Percentiles rank a stretch among this genome's conserved stretches.
These are phyloP conservation scores for Penicillium ochrochloron DNA, from an alignment of 495 filamentous ascomycete species.

Conservation along the genomic window DNA sequence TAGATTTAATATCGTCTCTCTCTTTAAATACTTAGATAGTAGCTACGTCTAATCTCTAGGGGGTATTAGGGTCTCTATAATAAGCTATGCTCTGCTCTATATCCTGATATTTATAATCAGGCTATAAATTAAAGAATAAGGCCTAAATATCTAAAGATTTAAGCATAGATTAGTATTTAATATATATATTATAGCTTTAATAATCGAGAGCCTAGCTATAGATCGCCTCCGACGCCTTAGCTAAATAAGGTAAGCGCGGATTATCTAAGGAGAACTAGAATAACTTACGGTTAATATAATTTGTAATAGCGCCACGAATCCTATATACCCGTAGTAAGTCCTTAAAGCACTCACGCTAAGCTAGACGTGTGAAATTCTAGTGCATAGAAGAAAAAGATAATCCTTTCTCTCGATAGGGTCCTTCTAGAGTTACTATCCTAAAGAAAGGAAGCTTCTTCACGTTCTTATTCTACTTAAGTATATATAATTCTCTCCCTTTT, in stretches of 20 bases:
- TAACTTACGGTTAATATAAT: not conserved
- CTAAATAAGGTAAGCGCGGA: slow-evolving; percentile 13
- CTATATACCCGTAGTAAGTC: slow-evolving; percentile 19
- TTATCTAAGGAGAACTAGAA: not conserved
- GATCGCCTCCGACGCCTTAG: slow-evolving; percentile 24
- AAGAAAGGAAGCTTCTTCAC: not conserved
- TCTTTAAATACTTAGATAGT: not conserved
- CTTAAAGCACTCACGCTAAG: slow-evolving; percentile 16
- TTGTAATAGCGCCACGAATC: slow-evolving; percentile 18
- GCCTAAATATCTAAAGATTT: slow-evolving; percentile 26
- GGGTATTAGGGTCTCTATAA: not conserved
- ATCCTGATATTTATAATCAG: not conserved
- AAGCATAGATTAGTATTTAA: slow-evolving; percentile 27
- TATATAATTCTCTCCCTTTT: slow-evolving; percentile 29
- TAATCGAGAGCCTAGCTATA: slow-evolving; percentile 22
- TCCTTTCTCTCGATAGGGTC: not conserved
- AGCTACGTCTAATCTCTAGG: not conserved
- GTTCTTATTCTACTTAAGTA: not conserved
- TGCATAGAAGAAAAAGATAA: slow-evolving; percentile 12
- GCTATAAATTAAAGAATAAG: slow-evolving; percentile 15
- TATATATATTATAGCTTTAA: slow-evolving; percentile 21
- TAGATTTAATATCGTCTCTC: not conserved
- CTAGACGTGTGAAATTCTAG: slow-evolving; percentile 22
- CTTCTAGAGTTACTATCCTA: not conserved
- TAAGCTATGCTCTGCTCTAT: slow-evolving; percentile 1